Evolutionary conservation across 768 basidiomycete species (phyloP), one percentile per base, ranked within the genome.

Genomic region (Boletales sp.): DNA sequence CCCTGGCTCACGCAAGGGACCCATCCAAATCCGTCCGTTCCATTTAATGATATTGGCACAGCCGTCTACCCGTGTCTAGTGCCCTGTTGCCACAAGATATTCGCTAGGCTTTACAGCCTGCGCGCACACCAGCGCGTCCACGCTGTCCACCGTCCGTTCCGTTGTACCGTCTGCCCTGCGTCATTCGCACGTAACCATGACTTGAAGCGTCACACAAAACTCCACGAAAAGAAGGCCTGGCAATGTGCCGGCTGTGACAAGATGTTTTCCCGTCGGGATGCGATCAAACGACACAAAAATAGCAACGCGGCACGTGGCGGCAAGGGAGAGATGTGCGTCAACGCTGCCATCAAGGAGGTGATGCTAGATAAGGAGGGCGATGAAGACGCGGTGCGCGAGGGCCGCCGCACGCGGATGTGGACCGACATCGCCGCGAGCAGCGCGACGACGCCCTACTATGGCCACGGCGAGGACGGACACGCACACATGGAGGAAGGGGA

Each of bases 61-160:
- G 86, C 87, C 8, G 86, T 90, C n/a, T 83, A 88, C 58, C 88
- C 89, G 5, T 91, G 89, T 63, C 74, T 82, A n/a, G 71, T 81
- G 15, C 69, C 75, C 25, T 72, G 77, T 31, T 91, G 89, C 63
- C 72, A 68, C 51, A 89, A 86, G 69, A 79, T 73, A 7, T 90
- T 91, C 63, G 77, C 81, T 41, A 80, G 84, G 11, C 73, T 88
- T 12, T 86, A 82, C 65, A 78, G 73, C 56, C 75, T 91, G 8
- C 84, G 87, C 6, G 76, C 80, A 3, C 89, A 91, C 65, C 81
- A 87, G 58, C 82, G 81, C 35, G 65, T 79, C 30, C 87, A 90
- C 57, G 73, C 84, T 4, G 63, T 72, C 1, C 79, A 84, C 55
- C 80, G 86, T 9, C 86, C 87, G 1, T 85, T 76, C 65, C 76